Evolutionary conservation across 1,139 yeast genomes (phyloP).

Genomic region (Saccharomyces hybrid): DNA sequence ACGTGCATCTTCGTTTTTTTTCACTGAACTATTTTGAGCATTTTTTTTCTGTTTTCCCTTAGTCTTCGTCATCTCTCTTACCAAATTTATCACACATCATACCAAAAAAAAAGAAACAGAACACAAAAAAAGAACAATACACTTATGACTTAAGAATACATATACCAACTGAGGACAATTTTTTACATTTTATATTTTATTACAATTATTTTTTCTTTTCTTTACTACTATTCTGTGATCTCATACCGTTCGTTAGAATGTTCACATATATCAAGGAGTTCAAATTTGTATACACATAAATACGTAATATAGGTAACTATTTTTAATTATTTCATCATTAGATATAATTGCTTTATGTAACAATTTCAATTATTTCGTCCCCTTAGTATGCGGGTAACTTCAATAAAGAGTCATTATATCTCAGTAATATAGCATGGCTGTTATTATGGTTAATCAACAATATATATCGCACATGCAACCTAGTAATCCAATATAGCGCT

Average conservation of each 20-base stretch:
- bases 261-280: not conserved
- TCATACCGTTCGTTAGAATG: not conserved
- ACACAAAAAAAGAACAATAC: slow-evolving; percentile 1
- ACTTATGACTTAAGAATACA: not conserved
- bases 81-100: not conserved
- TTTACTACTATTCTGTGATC: not conserved
- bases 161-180: not conserved
- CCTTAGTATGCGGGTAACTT: not conserved
- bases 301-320: not conserved
- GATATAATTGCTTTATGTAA: no score
- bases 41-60: not conserved
- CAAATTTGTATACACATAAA: not conserved
- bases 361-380: no score
- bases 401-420: no score
- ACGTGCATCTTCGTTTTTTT: not conserved
- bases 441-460: not conserved
- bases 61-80: not conserved
- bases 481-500: slow-evolving; percentile 8
- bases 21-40: not conserved
- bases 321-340: not conserved
- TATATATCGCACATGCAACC: not conserved
- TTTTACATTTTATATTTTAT: not conserved
- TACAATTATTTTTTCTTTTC: not conserved
- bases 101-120: slow-evolving; percentile 2
- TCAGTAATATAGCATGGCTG: not conserved